Percentiles rank a stretch among this genome's conserved stretches.
Evolutionary conservation across 2,329 filamentous ascomycete species (phyloP).

Genomic region (Metarhizium humberi): DNA sequence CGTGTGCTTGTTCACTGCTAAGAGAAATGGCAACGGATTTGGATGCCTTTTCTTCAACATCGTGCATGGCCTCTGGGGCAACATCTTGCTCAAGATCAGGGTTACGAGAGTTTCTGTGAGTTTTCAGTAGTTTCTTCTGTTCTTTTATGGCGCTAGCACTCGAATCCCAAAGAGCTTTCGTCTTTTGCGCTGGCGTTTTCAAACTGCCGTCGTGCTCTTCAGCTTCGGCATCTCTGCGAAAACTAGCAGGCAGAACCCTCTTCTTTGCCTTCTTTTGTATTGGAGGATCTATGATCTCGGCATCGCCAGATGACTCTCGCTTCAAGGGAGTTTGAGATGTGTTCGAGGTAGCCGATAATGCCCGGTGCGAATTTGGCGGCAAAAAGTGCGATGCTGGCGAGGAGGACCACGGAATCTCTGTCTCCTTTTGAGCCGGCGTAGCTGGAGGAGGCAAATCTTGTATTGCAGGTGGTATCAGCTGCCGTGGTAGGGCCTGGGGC

Average conservation of each 20-base stretch:
- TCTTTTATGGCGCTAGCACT: conserved; percentile 68
- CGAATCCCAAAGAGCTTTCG: conserved; percentile 55
- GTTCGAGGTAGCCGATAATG: conserved; percentile 9
- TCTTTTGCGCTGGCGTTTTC: conserved; percentile 24
- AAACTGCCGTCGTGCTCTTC: conserved; percentile 23
- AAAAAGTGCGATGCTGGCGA: conserved; percentile 44
- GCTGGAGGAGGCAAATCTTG: conserved; percentile 19
- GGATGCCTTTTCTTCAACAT: conserved; percentile 25
- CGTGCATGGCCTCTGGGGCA: conserved; percentile 27
- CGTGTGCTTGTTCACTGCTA: conserved; percentile 77
- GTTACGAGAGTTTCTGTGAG: conserved; percentile 33
- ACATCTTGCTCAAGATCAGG: conserved; percentile 25
- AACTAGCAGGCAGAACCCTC: conserved; percentile 47
- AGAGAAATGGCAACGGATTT: conserved; percentile 54
- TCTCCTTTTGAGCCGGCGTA: conserved; percentile 17
- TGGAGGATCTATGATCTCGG: conserved; percentile 15
- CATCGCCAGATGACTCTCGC: conserved; percentile 28
- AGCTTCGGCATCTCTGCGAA: conserved; percentile 24
- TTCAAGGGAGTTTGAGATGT: conserved; percentile 26
- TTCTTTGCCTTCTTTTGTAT: conserved; percentile 42
- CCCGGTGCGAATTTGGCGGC: conserved; percentile 21
- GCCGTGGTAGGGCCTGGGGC: conserved; percentile 39
- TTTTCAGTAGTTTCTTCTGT: conserved; percentile 66
- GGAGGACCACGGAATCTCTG: conserved; percentile 61
- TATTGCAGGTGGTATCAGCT: conserved; percentile 15